A percentile compares a stretch with the other conserved stretches of the same genome.
Conservation (phyloP, 1,139 yeast genomes). For the Geotrichum bryndzae region DNA sequence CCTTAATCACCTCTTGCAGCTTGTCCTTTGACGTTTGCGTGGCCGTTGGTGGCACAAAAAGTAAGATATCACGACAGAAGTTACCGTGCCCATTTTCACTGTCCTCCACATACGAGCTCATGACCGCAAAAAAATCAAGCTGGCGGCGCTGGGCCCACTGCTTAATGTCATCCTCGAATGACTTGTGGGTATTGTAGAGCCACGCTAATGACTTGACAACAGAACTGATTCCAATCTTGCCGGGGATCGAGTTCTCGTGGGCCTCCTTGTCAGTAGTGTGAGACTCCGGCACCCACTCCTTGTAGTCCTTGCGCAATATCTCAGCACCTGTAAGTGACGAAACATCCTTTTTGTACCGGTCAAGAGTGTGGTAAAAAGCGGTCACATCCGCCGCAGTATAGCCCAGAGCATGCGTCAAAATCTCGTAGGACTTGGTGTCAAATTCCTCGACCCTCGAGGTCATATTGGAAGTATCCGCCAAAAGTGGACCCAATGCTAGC, state of each 20-base stretch:
- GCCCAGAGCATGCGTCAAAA: slow-evolving; percentile 30
- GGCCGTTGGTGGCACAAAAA: slow-evolving; percentile 30
- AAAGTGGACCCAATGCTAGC: slow-evolving; percentile 58
- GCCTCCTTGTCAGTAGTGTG: slow-evolving; percentile 27
- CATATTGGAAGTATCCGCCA: slow-evolving; percentile 68
- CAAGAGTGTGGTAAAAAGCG: slow-evolving; percentile 33
- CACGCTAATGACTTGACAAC: slow-evolving; percentile 61
- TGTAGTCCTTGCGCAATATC: slow-evolving; percentile 74
- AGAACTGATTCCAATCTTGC: slow-evolving; percentile 67
- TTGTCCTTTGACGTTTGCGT: slow-evolving; percentile 21
- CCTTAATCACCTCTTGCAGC: slow-evolving; percentile 32
- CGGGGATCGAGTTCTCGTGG: background rate
- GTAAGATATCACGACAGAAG: slow-evolving; percentile 55
- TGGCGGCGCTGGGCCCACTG: slow-evolving; percentile 37
- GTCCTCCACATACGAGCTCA: slow-evolving; percentile 50
- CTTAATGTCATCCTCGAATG: slow-evolving; percentile 40
- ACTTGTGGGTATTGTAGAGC: slow-evolving; percentile 40
- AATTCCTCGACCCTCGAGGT: slow-evolving; percentile 50
- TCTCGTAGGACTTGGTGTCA: slow-evolving; percentile 45
- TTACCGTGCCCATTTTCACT: slow-evolving; percentile 23
- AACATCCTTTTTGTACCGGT: slow-evolving; percentile 56
- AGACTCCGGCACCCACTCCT: slow-evolving; percentile 50
- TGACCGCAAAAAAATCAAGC: slow-evolving; percentile 52
- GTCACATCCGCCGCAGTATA: slow-evolving; percentile 6
- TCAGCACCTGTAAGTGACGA: slow-evolving; percentile 54